Percentiles rank a stretch among this genome's conserved stretches.
Conservation (phyloP, 2,329 filamentous ascomycete genomes). For the Bipolaris cookei region DNA sequence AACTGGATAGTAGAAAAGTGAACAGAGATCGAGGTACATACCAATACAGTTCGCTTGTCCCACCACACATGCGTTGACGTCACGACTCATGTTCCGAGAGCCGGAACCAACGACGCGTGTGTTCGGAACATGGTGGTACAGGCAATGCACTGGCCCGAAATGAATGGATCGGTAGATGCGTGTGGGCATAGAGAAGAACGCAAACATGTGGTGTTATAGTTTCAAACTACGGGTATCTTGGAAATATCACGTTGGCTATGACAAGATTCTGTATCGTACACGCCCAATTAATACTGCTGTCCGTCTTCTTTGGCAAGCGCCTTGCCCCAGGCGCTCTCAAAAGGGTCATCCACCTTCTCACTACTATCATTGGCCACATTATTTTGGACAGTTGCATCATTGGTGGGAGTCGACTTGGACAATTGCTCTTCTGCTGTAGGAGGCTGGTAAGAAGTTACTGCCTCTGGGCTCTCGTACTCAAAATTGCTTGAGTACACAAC, state of each 20-base stretch:
- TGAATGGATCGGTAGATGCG: background rate
- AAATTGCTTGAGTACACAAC: slow-evolving; percentile 88
- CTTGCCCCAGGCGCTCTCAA: slow-evolving; percentile 75
- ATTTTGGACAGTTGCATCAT: slow-evolving; percentile 62
- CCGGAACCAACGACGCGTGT: slow-evolving; percentile 7
- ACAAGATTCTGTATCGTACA: slow-evolving; percentile 1
- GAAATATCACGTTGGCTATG: slow-evolving; percentile 10
- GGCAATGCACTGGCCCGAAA: background rate
- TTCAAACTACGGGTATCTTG: slow-evolving; percentile 31
- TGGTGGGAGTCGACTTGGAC: slow-evolving; percentile 36
- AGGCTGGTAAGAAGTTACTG: slow-evolving; percentile 10
- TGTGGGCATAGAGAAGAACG: background rate
- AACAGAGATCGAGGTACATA: background rate
- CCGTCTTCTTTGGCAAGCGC: slow-evolving; percentile 59
- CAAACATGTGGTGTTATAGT: background rate
- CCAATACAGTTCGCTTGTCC: background rate
- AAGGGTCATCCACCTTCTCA: slow-evolving; percentile 55
- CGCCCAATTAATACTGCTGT: slow-evolving; percentile 22
- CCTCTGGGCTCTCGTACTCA: slow-evolving; percentile 57
- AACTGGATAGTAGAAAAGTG: background rate
- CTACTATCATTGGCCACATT: slow-evolving; percentile 51
- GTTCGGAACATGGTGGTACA: background rate
- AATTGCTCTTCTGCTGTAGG: slow-evolving; percentile 58
- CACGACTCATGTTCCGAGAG: slow-evolving; percentile 25
- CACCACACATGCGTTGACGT: slow-evolving; percentile 25